Evolutionary conservation across 148 eudicot genomes (phyloP), one percentile per base, ranked within the genome.

Genomic region (Camellia lanceoleosa): DNA sequence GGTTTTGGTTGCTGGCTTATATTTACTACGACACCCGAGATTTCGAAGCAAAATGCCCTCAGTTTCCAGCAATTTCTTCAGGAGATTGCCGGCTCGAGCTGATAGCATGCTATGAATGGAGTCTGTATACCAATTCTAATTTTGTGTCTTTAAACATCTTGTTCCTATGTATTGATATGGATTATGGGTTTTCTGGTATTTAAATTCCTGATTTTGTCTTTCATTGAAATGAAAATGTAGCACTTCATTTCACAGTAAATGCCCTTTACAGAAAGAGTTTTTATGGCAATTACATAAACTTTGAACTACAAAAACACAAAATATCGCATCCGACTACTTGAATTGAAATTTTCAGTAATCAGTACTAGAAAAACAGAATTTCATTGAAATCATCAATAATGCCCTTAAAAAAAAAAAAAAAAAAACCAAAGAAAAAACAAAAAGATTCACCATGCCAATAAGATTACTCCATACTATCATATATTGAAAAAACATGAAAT

Each of bases 21-120:
- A 75, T 38, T 76, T 83, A 41, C 62, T 85, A 51, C 72, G 88
- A 30, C 88, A 85, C 68, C 88, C 88, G 0, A 85, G 83, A 63
- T 85, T 85, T 68, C 73, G 87, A 59, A 56, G 72, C 71, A 85
- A 82, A 80, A 41, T 85, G 11, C 88, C 88, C 18, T 85, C 85
- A 0, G 83, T 72, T 30, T 83, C 88, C 13, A 75, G 78, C 68
- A 85, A 82, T 72, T 82, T 80, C 83, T 85, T 82, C 76, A 76
- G 88, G 63, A 82, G 88, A 71, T 61, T 85, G 73, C 88, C 88
- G 0, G 81, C 88, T 41, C 64, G 83, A 63, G 78, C 88, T 16
- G 88, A 85, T 52, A 74, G 88, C 81, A 80, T 85, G 85, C 54
- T 85, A 42, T 85, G 77, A 80, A 56, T 0, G 18, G 86, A 41